Base-by-base conservation (phyloP, 768 basidiomycete genomes). In the Amanita jacksonii region DNA sequence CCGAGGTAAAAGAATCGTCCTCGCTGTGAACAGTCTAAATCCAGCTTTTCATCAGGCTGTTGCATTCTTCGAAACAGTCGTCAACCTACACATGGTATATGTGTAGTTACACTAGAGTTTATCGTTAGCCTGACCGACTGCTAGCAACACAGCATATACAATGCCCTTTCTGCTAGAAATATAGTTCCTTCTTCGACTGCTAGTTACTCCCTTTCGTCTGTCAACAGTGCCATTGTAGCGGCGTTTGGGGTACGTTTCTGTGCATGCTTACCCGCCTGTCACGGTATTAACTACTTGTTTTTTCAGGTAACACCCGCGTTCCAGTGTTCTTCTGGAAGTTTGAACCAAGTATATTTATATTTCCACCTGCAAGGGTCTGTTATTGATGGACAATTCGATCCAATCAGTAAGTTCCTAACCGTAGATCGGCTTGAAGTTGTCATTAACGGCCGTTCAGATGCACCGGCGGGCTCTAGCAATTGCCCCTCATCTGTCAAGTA, bases 11-110 rank as follows among this genome's bases (percentile, higher is more conserved):
- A n/a, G n/a, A n/a, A n/a, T n/a, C 12, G 34, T 20, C 2, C 3
- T 9, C 15, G 6, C 3, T 15, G 18, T 16, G 12, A 7, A 4
- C 16, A 33, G 18, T 37, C 10, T 12, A n/a, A 28, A n/a, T 28
- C 16, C 30, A 20, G n/a, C 16, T 28, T 3, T n/a, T 10, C 23
- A 19, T n/a, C 27, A 45, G 43, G 43, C 43, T 12, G 43, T 45
- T 19, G 43, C 43, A 3, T 45, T 45, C 25, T 45, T 37, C 13
- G n/a, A 38, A 37, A 45, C 43, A n/a, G 43, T 45, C 8, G 43
- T 38, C 16, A n/a, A 27, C 5, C 43, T 45, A 5, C 38, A 37
- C 36, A 24, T 37, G 19, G 43, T 23, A 38, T 8, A 15, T 37
- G 23, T 8, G n/a, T 7, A 18, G 13, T 3, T 20, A 2, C 9